Base-by-base conservation (phyloP, 1,284 basidiomycete genomes). In the Tilletiopsis washingtonensis region DNA sequence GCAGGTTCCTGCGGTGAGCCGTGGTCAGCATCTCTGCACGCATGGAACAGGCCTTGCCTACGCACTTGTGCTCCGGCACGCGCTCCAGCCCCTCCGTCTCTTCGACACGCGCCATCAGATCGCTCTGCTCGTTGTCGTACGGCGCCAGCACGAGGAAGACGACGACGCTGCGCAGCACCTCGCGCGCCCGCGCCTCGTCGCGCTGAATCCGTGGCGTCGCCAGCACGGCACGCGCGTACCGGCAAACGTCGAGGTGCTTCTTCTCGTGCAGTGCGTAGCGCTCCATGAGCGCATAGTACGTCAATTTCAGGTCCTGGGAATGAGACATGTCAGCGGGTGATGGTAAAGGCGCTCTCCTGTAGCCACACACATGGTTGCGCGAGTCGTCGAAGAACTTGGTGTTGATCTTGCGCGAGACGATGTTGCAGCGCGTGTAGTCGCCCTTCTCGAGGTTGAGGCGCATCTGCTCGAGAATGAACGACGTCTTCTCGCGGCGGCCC, bases 391-490 rank as follows among this genome's bases (percentile, higher is more conserved):
- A 78, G 76, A 91, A 97, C 45, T 84, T 84, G 64, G 91, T 84
- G 75, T 96, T 97, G 73, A 99, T 84, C 76, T 97, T 97, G 67
- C 91, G 81, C 37, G 86, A 84, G 29, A 91, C 88, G 20, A 97
- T 91, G 48, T 86, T 81, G 17, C 90, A 88, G 73, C 90, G 88
- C 11, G 86, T 81, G 87, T 91, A 97, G 70, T 98, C 79, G 15
- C 74, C 75, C 23, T 77, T 73, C 83, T 54, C 82, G 75, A 75
- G 90, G 83, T 69, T 90, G 82, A 98, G 75, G 46, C 94, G 81
- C 91, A 98, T 98, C 75, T 98, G 94, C 75, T 98, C 93, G 38
- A 98, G 78, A 61, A 99, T 88, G 70, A 99, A 97, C 71, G 97
- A 90, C 9, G 89, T 94, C 80, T 99, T 99, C 76, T 99, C 94